Percentiles rank a stretch among this genome's conserved stretches.
Conservation (phyloP, 73 alveolate species). For the Halteria grandinella region DNA sequence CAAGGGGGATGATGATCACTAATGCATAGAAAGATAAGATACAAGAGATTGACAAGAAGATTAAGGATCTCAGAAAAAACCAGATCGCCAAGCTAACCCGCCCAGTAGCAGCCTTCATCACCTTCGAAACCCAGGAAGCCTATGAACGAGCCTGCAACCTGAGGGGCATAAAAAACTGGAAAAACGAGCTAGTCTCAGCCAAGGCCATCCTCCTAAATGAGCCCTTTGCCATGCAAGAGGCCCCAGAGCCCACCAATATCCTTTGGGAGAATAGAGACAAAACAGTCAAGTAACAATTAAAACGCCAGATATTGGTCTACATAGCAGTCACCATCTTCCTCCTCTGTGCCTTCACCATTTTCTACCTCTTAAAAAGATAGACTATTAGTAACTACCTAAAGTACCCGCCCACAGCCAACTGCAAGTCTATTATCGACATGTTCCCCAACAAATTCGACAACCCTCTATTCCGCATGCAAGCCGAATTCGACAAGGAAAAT, state of each 20-base stretch:
- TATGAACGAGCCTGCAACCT: slow-evolving; percentile 55
- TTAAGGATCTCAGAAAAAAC: background rate
- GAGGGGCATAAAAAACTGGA: slow-evolving; percentile 40
- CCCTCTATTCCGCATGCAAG: background rate
- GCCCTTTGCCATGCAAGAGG: slow-evolving; percentile 20
- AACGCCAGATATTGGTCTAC: slow-evolving; percentile 8
- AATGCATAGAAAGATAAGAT: slow-evolving; percentile 24
- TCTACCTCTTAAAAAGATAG: slow-evolving; percentile 25
- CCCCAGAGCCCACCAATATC: slow-evolving; percentile 60
- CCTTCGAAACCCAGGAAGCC: slow-evolving; percentile 60
- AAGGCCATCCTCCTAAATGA: slow-evolving; percentile 21
- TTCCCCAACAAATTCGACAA: background rate
- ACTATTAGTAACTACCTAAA: slow-evolving; percentile 34
- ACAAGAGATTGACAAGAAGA: slow-evolving; percentile 35
- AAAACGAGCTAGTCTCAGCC: background rate
- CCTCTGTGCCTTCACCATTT: slow-evolving; percentile 20
- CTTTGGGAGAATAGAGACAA: slow-evolving; percentile 60
- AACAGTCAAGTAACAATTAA: slow-evolving; percentile 8
- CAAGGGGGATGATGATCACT: slow-evolving; percentile 32
- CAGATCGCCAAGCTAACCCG: slow-evolving; percentile 6
- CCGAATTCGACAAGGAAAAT: slow-evolving; percentile 2
- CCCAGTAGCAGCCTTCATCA: slow-evolving; percentile 63
- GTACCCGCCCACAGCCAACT: slow-evolving; percentile 44
- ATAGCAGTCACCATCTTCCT: background rate
- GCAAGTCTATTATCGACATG: slow-evolving; percentile 11